phyloP scores from a whole-genome alignment of 2,329 filamentous ascomycete species.

The Alternaria sp. region DNA sequence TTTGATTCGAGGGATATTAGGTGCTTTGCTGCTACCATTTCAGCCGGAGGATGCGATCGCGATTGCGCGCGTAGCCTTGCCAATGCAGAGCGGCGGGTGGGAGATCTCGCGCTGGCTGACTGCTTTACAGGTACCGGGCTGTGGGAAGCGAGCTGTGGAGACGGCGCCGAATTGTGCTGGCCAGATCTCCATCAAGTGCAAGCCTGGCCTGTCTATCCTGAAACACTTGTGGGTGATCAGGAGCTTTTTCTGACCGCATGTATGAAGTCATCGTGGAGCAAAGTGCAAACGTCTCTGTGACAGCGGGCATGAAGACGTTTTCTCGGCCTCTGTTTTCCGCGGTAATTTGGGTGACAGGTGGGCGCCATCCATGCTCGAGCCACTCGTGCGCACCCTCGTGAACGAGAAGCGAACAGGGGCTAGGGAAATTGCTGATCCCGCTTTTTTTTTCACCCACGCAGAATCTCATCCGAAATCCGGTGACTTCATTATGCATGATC shows the following conservation, averaged over 20 bases:
- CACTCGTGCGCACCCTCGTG: not conserved
- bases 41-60: conserved; percentile 1
- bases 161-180: conserved; percentile 3
- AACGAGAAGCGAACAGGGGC: conserved; percentile 1
- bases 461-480: not conserved
- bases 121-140: conserved; percentile 2
- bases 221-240: conserved; percentile 23
- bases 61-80: conserved; percentile 2
- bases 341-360: not conserved
- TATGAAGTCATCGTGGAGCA: conserved; percentile 16
- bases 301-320: not conserved
- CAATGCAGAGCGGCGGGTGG: not conserved
- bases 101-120: not conserved
- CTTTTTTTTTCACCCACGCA: not conserved
- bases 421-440: conserved; percentile 13
- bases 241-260: conserved; percentile 10
- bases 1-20: conserved; percentile 10
- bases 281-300: not conserved
- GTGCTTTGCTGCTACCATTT: not conserved
- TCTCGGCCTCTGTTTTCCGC: not conserved
- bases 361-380: not conserved
- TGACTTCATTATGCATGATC: not conserved
- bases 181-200: not conserved
- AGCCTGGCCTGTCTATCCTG: conserved; percentile 5
- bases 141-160: conserved; percentile 6